These are phyloP conservation scores for Malassezia yamatoensis DNA, from an alignment of 1,284 basidiomycete species.

Conservation along the genomic window DNA sequence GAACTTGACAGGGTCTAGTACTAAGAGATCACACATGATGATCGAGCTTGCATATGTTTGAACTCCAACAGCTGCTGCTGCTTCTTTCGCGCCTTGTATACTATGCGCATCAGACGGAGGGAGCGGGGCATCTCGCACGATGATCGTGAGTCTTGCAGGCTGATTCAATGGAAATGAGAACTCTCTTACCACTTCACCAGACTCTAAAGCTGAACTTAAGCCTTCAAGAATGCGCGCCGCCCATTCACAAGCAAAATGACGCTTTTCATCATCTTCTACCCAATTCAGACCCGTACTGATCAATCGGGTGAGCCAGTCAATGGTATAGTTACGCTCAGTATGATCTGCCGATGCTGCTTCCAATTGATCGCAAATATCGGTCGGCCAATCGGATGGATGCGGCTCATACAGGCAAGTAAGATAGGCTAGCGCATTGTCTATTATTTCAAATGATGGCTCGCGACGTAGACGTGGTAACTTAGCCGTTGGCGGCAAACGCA, in stretches of 20 bases:
- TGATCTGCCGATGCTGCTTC: conserved; percentile 15
- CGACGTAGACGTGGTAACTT: conserved; percentile 10
- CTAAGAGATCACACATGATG: conserved; percentile 14
- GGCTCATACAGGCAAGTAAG: conserved; percentile 5
- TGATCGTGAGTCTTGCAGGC: background rate
- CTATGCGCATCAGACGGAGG: conserved; percentile 12
- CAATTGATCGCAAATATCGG: background rate
- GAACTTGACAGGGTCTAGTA: background rate
- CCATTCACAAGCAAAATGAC: background rate
- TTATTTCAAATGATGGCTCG: background rate
- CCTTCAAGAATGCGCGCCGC: conserved; percentile 3
- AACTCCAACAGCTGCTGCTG: conserved; percentile 15
- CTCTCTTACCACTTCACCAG: conserved; percentile 12
- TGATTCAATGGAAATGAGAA: conserved; percentile 8
- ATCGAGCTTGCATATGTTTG: conserved; percentile 18
- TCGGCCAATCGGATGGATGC: background rate
- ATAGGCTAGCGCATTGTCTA: conserved; percentile 3
- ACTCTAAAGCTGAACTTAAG: conserved; percentile 8
- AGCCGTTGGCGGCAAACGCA: conserved; percentile 7
- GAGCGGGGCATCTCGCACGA: conserved; percentile 13
- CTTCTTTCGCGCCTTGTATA: conserved; percentile 8
- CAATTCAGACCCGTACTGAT: conserved; percentile 4
- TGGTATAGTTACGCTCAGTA: conserved; percentile 11
- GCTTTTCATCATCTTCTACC: background rate
- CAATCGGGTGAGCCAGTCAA: conserved; percentile 12